These are phyloP conservation scores for Jatropha podagrica DNA, from an alignment of 441 rosid genomes.

Conservation along the genomic window DNA sequence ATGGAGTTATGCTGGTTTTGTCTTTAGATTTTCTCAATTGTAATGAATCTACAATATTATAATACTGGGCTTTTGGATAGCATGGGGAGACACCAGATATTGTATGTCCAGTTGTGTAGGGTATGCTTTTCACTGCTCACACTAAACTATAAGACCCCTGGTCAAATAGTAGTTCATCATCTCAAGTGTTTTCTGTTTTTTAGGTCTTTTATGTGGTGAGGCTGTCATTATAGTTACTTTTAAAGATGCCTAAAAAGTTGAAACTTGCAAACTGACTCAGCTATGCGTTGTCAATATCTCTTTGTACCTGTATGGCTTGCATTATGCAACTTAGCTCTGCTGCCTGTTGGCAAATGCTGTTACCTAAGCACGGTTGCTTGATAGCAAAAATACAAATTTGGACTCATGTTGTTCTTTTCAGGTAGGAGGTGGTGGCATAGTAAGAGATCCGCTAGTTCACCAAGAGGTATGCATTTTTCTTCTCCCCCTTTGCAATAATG, in stretches of 20 bases:
- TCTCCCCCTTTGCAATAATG: background rate
- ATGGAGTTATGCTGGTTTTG: background rate
- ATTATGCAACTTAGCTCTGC: no score
- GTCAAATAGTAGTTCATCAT: background rate
- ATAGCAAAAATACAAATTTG: background rate
- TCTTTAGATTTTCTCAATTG: background rate
- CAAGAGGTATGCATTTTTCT: conserved; percentile 56
- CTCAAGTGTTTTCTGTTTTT: background rate
- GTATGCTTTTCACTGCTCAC: background rate
- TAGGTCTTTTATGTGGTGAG: background rate
- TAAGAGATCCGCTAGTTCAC: conserved; percentile 85
- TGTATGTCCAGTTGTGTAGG: background rate
- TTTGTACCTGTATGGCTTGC: background rate
- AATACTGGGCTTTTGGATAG: background rate
- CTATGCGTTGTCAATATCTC: background rate
- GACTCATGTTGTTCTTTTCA: conserved; percentile 29
- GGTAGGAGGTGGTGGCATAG: conserved; percentile 94
- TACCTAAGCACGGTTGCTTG: no score
- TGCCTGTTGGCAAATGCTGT: no score
- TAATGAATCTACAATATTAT: background rate
- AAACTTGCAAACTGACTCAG: background rate
- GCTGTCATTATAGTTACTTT: background rate
- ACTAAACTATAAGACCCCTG: background rate
- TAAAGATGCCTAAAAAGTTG: background rate
- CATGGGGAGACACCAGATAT: background rate